A percentile compares a stretch with the other conserved stretches of the same genome.
phyloP scores from a whole-genome alignment of 1,139 yeast species.

The Yamadazyma conglobata region DNA sequence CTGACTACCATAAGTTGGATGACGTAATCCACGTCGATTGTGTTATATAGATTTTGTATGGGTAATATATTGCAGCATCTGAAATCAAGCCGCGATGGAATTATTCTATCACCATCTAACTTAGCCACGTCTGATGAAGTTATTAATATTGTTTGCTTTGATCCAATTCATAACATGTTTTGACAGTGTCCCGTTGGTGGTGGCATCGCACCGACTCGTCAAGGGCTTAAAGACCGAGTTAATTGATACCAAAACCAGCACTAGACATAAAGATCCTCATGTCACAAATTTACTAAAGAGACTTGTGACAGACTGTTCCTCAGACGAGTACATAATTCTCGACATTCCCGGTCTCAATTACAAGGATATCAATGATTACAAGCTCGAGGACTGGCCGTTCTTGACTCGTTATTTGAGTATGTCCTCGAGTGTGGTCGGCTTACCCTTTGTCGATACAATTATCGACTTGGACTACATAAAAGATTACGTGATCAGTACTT shows the following conservation, averaged over 20 bases:
- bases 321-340: slow-evolving; percentile 66
- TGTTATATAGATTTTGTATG: no score
- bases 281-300: slow-evolving; percentile 47
- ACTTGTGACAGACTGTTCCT: slow-evolving; percentile 56
- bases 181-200: slow-evolving; percentile 28
- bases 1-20: slow-evolving; percentile 27
- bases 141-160: background rate
- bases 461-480: slow-evolving; percentile 50
- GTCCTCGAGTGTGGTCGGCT: slow-evolving; percentile 61
- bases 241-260: slow-evolving; percentile 19
- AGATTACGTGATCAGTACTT: slow-evolving; percentile 39
- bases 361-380: slow-evolving; percentile 48
- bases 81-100: no score
- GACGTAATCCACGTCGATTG: no score
- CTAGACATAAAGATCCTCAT: slow-evolving; percentile 13
- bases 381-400: slow-evolving; percentile 47
- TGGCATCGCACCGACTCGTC: slow-evolving; percentile 43
- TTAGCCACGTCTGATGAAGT: slow-evolving; percentile 1
- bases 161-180: slow-evolving; percentile 15
- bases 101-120: background rate
- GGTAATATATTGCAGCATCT: no score
- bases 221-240: slow-evolving; percentile 27
- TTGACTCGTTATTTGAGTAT: slow-evolving; percentile 52
- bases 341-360: slow-evolving; percentile 66
- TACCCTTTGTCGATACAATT: slow-evolving; percentile 49